Evolutionary conservation across 2,329 filamentous ascomycete species (phyloP).

Genomic region (Aspergillus sp.): DNA sequence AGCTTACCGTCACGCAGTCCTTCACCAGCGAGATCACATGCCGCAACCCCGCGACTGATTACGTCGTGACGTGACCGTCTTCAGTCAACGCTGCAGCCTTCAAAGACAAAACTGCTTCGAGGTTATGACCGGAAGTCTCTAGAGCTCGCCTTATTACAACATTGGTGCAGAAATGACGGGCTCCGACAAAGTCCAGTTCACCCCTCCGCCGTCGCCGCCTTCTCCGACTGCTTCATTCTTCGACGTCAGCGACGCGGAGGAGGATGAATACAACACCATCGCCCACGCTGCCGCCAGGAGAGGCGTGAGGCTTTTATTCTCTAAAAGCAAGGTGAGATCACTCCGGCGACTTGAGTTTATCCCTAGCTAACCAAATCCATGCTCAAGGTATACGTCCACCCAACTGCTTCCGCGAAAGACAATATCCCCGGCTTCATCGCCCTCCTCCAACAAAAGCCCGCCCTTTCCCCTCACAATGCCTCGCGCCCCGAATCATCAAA

Average conservation of each 20-base stretch:
- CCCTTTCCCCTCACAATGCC: conserved; percentile 29
- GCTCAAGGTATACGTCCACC: conserved; percentile 86
- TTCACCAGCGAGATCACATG: conserved; percentile 10
- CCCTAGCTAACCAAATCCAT: conserved; percentile 3
- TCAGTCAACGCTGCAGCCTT: background rate
- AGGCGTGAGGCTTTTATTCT: conserved; percentile 90
- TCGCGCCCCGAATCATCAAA: conserved; percentile 46
- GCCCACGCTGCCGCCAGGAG: conserved; percentile 72
- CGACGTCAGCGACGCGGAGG: conserved; percentile 93
- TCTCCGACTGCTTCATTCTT: conserved; percentile 90
- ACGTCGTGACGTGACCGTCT: conserved; percentile 13
- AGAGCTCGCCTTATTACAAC: background rate
- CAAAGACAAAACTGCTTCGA: background rate
- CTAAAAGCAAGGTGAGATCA: conserved; percentile 85
- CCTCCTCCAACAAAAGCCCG: conserved; percentile 80
- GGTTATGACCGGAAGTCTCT: background rate
- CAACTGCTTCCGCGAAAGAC: conserved; percentile 87
- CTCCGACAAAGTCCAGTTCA: conserved; percentile 29
- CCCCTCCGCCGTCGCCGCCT: conserved; percentile 46
- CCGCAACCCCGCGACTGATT: conserved; percentile 12
- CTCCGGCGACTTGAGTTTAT: background rate
- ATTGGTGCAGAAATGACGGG: conserved; percentile 28
- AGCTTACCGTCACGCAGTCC: background rate
- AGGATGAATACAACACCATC: conserved; percentile 92
- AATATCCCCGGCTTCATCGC: conserved; percentile 95